These are phyloP conservation scores for Rugonectria rugulosa DNA, from an alignment of 2,329 filamentous ascomycete species.

Conservation along the genomic window DNA sequence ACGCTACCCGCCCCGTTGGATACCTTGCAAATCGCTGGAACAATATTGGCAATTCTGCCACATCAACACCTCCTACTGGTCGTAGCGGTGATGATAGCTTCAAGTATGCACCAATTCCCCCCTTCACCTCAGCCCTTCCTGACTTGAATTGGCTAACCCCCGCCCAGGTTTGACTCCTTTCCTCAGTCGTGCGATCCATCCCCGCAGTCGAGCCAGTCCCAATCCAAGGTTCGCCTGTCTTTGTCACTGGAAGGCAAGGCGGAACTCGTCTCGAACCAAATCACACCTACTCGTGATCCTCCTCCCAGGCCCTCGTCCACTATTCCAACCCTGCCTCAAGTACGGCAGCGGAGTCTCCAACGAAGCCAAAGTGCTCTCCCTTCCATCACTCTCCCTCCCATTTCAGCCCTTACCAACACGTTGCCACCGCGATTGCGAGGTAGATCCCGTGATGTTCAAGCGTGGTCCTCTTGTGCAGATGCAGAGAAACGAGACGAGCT, in stretches of 20 bases:
- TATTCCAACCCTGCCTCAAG: slow-evolving; percentile 55
- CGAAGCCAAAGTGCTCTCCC: slow-evolving; percentile 75
- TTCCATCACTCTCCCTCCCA: slow-evolving; percentile 64
- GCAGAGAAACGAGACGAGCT: slow-evolving; percentile 80
- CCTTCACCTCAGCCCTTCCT: neutral
- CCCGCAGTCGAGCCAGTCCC: slow-evolving; percentile 45
- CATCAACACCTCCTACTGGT: slow-evolving; percentile 54
- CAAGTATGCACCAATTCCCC: too few relatives aligned
- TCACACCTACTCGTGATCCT: slow-evolving; percentile 67
- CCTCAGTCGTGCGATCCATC: slow-evolving; percentile 51
- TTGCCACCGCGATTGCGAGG: slow-evolving; percentile 69
- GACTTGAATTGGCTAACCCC: slow-evolving; percentile 15
- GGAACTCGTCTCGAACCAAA: slow-evolving; percentile 77
- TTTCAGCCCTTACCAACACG: slow-evolving; percentile 60
- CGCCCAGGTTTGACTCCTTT: slow-evolving; percentile 52
- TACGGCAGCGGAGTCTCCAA: slow-evolving; percentile 64
- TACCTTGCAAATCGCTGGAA: slow-evolving; percentile 67
- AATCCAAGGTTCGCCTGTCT: slow-evolving; percentile 74
- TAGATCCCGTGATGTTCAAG: slow-evolving; percentile 84
- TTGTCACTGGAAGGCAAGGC: slow-evolving; percentile 90
- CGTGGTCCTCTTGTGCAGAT: slow-evolving; percentile 92
- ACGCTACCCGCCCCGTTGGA: slow-evolving; percentile 47
- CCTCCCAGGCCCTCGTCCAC: slow-evolving; percentile 56
- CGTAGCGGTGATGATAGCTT: slow-evolving; percentile 53
- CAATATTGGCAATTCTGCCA: slow-evolving; percentile 59